phyloP scores from a whole-genome alignment of 2,329 filamentous ascomycete genomes.

The Exophiala viscosa region DNA sequence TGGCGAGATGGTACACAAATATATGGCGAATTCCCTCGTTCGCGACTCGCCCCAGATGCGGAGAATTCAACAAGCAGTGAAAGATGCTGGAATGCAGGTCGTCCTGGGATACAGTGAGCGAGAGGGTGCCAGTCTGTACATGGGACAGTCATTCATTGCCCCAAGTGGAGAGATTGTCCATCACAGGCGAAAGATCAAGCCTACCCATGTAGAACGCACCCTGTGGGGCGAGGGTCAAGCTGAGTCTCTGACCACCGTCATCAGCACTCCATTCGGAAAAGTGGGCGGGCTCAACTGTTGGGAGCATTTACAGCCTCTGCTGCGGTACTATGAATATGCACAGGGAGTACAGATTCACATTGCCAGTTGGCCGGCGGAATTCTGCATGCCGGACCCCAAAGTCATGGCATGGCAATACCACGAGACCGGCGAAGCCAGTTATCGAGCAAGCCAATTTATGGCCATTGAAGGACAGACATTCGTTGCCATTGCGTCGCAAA shows the following conservation, averaged over 20 bases:
- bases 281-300: slow-evolving; percentile 40
- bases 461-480: slow-evolving; percentile 46
- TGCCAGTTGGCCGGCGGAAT: neutral
- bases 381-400: neutral
- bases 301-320: slow-evolving; percentile 16
- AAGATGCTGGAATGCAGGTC: slow-evolving; percentile 37
- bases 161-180: slow-evolving; percentile 38
- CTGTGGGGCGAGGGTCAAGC: slow-evolving; percentile 44
- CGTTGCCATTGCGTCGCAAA: slow-evolving; percentile 40
- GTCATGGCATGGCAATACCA: neutral
- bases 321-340: slow-evolving; percentile 29
- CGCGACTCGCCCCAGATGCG: slow-evolving; percentile 34
- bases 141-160: slow-evolving; percentile 44
- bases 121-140: slow-evolving; percentile 39
- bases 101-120: slow-evolving; percentile 43
- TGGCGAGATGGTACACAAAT: slow-evolving; percentile 5
- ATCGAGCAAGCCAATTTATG: slow-evolving; percentile 37
- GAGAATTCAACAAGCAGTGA: slow-evolving; percentile 34
- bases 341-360: slow-evolving; percentile 3
- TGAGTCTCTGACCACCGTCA: slow-evolving; percentile 37
- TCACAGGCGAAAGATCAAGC: slow-evolving; percentile 49
- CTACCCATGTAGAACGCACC: slow-evolving; percentile 49
- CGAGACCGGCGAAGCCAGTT: neutral
- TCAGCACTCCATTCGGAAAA: slow-evolving; percentile 35
- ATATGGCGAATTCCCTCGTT: slow-evolving; percentile 8